These are phyloP conservation scores for Agaricus blazei DNA, from an alignment of 768 basidiomycete genomes.

Conservation along the genomic window DNA sequence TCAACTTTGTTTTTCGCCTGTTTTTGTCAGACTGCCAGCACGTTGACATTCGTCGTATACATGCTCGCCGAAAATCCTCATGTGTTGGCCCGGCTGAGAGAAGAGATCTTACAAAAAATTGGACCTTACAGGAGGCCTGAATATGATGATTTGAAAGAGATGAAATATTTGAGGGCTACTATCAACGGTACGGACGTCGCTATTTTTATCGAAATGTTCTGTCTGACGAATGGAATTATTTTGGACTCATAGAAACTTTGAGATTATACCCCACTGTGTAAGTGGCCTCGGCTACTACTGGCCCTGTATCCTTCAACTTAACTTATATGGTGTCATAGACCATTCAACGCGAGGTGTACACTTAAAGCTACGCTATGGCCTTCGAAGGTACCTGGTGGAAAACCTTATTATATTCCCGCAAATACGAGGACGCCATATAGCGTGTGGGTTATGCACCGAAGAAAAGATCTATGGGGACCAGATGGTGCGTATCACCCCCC, in stretches of 20 bases:
- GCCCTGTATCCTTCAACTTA: not conserved
- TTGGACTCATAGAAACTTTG: constrained; percentile 13
- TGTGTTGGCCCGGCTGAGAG: constrained; percentile 31
- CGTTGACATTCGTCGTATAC: constrained; percentile 40
- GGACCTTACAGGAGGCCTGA: constrained; percentile 29
- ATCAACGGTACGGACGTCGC: constrained; percentile 29
- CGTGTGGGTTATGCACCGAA: constrained; percentile 54
- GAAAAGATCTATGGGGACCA: constrained; percentile 63
- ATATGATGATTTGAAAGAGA: constrained; percentile 35
- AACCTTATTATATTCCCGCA: constrained; percentile 20
- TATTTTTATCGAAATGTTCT: constrained; percentile 1
- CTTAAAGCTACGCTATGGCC: constrained; percentile 16
- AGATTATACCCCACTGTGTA: constrained; percentile 17
- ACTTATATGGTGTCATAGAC: not conserved
- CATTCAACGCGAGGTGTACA: constrained; percentile 10
- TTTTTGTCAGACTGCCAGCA: constrained; percentile 32
- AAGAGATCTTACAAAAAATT: constrained; percentile 35
- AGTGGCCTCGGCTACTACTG: not conserved
- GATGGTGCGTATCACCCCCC: constrained; percentile 36
- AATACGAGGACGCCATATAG: constrained; percentile 31
- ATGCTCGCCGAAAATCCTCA: constrained; percentile 40
- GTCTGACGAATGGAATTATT: not conserved
- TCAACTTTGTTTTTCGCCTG: not conserved
- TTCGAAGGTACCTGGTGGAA: constrained; percentile 10
- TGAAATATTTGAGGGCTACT: constrained; percentile 40